These are phyloP conservation scores for Chrysanthemum makinoi DNA, from an alignment of 129 eudicot species.

Conservation along the genomic window DNA sequence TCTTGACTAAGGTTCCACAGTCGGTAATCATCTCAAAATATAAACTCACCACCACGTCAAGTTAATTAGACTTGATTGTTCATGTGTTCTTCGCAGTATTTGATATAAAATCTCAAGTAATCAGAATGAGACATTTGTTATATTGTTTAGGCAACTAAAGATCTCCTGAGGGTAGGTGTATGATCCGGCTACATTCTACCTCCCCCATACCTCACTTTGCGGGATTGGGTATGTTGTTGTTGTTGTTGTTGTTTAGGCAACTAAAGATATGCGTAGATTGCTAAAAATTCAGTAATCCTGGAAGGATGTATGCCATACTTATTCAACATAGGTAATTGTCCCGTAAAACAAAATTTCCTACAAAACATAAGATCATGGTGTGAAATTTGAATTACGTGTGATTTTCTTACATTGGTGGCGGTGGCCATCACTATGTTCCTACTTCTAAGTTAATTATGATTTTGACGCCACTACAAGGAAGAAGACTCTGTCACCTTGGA, in stretches of 20 bases:
- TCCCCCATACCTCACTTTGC: too few relatives aligned
- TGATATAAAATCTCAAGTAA: background rate
- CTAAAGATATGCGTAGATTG: background rate
- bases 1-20: background rate
- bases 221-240: too few relatives aligned
- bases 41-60: background rate
- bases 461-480: too few relatives aligned
- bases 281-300: constrained; percentile 7
- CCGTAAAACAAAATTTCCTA: too few relatives aligned
- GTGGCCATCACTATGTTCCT: background rate
- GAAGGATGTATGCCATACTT: background rate
- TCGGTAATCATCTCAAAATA: background rate
- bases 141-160: constrained; percentile 11
- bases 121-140: background rate
- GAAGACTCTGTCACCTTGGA: too few relatives aligned
- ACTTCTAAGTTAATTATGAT: constrained; percentile 14
- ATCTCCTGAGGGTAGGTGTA: too few relatives aligned
- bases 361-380: constrained; percentile 6
- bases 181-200: too few relatives aligned
- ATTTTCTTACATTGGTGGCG: background rate
- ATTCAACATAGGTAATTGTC: background rate
- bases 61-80: background rate
- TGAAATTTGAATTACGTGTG: background rate
- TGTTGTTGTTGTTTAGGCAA: too few relatives aligned
- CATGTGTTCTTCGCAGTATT: background rate